Evolutionary conservation across 306 rosid genomes (phyloP).

Genomic region (Acmispon strigosus): DNA sequence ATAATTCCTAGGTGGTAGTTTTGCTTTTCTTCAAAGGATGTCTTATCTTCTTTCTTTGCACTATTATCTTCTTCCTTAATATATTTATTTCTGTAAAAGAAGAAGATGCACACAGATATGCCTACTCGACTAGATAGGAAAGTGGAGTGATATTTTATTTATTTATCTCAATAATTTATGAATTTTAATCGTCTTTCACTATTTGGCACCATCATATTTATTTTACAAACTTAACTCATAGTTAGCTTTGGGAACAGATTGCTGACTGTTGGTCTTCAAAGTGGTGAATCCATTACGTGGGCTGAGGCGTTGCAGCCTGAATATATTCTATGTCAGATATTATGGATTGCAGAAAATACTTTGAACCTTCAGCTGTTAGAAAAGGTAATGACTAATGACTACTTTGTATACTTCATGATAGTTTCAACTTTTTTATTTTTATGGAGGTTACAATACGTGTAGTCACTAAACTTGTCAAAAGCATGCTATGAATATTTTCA

Average conservation of each 20-base stretch:
- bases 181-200: neutral
- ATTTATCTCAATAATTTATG: neutral
- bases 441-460: neutral
- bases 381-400: conserved; percentile 53
- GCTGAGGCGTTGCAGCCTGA: conserved; percentile 65
- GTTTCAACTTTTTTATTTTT: neutral
- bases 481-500: neutral
- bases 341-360: conserved; percentile 88
- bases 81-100: neutral
- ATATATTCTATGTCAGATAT: conserved; percentile 43
- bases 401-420: neutral
- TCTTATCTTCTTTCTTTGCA: neutral
- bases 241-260: conserved; percentile 39
- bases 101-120: neutral
- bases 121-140: neutral
- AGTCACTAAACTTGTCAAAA: conserved; percentile 6
- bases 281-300: conserved; percentile 55
- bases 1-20: neutral
- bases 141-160: neutral
- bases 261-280: conserved; percentile 59
- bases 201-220: neutral
- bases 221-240: conserved; percentile 12
- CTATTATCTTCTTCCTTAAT: neutral
- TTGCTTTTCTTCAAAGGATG: neutral
- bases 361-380: conserved; percentile 72